phyloP scores from a whole-genome alignment of 1,284 basidiomycete species.

The Neonothopanus nambi region DNA sequence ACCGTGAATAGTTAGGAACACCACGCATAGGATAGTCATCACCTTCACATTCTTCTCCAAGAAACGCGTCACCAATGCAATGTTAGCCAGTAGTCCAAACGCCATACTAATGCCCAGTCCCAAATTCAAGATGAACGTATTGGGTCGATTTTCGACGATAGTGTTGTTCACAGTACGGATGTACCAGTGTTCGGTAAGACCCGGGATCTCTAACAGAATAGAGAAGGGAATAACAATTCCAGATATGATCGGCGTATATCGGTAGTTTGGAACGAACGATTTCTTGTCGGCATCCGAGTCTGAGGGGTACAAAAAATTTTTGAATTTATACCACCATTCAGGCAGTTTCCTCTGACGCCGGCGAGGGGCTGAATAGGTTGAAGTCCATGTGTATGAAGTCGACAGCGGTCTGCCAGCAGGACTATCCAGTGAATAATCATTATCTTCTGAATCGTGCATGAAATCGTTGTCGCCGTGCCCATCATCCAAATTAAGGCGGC shows the following conservation, averaged over 20 bases:
- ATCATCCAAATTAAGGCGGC: too few relatives aligned
- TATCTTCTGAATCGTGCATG: too few relatives aligned
- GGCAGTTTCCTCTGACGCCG: background rate
- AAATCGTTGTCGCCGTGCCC: too few relatives aligned
- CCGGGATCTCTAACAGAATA: constrained; percentile 80
- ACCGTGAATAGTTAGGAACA: constrained; percentile 71
- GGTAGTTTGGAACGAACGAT: constrained; percentile 40
- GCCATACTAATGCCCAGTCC: constrained; percentile 69
- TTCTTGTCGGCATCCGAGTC: constrained; percentile 1
- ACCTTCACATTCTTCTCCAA: constrained; percentile 63
- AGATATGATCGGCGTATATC: constrained; percentile 64
- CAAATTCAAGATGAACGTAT: constrained; percentile 60
- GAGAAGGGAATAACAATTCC: constrained; percentile 76
- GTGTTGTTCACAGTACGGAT: constrained; percentile 50
- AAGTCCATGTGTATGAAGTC: too few relatives aligned
- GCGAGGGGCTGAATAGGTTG: too few relatives aligned
- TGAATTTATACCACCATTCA: constrained; percentile 12
- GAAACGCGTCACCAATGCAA: constrained; percentile 70
- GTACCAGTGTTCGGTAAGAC: constrained; percentile 72
- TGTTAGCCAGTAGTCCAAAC: constrained; percentile 70
- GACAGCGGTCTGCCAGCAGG: too few relatives aligned
- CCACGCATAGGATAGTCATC: constrained; percentile 65
- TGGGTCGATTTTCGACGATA: constrained; percentile 50
- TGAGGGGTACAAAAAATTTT: constrained; percentile 14
- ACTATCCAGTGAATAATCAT: too few relatives aligned